Base-by-base conservation (phyloP, 345 rosid genomes). In the Rhodamnia argentea region DNA sequence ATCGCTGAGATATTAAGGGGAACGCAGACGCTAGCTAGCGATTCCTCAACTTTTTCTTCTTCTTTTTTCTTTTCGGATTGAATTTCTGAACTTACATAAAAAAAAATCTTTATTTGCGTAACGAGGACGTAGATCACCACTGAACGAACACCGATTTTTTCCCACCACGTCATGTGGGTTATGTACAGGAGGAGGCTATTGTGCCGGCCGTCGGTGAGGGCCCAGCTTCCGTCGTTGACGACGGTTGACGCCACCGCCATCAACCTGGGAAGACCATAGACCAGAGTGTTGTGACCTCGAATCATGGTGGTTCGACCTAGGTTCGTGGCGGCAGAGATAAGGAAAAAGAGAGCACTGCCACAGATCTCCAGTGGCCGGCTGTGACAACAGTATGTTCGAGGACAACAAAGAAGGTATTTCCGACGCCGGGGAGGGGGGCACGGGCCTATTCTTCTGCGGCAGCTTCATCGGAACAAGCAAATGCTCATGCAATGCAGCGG, bases 271-370 rank as follows among this genome's bases (percentile, higher is more conserved):
- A 64, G 44, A 29, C 76, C 23, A 0, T 15, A 29, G 42, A 29
- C 23, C 0, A 0, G 44, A 40, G 40, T 0, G 13, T 64, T 13
- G 6, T 12, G 0, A 29, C 22, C 75, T 14, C 22, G 0, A 27
- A 62, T 62, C 75, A 62, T 3, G 40, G 0, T 9, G 11, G 20
- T 7, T 20, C 9, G 10, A 32, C 76, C 44, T 64, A 32, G 76
- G 44, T 9, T 15, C 6, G 15, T 16, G 76, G 44, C 0, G 3
- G 37, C 4, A 15, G 11, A 22, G 0, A 29, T 0, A 2, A 2
- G 76, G 1, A 1, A 64, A 0, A 15, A 16, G 42, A 64, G 42
- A 64, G 44, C 26, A 0, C 6, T 0, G 42, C 76, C 4, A 16
- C 12, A 64, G 23, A 42, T 7, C 44, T 64, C 24, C 24, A 0